phyloP scores from a whole-genome alignment of 2,329 filamentous ascomycete genomes.

The Diaporthe nobilis region DNA sequence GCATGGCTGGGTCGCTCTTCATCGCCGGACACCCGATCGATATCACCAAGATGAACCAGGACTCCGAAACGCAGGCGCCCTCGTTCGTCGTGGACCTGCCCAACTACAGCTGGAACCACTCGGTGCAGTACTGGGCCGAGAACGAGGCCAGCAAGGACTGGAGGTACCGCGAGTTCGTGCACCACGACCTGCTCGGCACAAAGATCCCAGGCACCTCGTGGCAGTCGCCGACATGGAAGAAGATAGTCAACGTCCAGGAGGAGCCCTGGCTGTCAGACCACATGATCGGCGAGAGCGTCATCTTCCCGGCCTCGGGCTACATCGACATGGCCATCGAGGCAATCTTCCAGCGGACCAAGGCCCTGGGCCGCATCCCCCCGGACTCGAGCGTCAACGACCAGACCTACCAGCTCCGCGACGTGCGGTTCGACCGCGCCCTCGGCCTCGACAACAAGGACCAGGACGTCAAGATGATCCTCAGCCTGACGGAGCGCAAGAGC shows the following conservation, averaged over 20 bases:
- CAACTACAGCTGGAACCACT: constrained; percentile 39
- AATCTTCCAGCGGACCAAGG: too few relatives aligned
- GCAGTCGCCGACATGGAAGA: constrained; percentile 40
- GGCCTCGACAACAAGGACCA: too few relatives aligned
- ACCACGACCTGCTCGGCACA: constrained; percentile 45
- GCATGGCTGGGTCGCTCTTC: constrained; percentile 19
- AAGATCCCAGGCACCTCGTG: constrained; percentile 36
- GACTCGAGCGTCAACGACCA: background rate
- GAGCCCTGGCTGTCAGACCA: constrained; percentile 54
- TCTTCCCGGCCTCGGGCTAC: constrained; percentile 42
- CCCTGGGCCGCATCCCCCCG: constrained; percentile 28
- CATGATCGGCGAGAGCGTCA: constrained; percentile 50
- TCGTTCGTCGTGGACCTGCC: constrained; percentile 47
- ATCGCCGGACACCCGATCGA: background rate
- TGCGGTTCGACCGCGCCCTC: too few relatives aligned
- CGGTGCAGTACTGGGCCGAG: constrained; percentile 47
- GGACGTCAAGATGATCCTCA: too few relatives aligned
- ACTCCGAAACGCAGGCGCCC: too few relatives aligned
- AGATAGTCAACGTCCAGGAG: constrained; percentile 39
- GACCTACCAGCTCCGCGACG: constrained; percentile 11
- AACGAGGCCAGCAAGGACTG: constrained; percentile 49
- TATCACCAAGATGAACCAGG: background rate
- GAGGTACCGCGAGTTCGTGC: constrained; percentile 45
- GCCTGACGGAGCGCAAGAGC: too few relatives aligned
- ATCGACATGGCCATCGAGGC: constrained; percentile 43